A percentile compares a stretch with the other conserved stretches of the same genome.
phyloP scores from a whole-genome alignment of 257 asterid species.

The Ballota nigra region DNA sequence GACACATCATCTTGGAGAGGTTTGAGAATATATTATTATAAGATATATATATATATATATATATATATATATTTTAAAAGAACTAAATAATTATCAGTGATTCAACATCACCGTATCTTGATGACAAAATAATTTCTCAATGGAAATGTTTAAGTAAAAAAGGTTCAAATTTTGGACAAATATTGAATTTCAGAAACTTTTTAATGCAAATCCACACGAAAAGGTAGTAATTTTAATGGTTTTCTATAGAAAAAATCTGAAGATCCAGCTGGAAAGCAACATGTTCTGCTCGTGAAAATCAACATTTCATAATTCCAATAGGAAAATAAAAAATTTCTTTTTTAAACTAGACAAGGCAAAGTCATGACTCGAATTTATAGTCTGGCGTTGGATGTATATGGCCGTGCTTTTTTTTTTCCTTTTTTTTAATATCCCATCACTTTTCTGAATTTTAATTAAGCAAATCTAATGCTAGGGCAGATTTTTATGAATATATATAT shows the following conservation, averaged over 20 bases:
- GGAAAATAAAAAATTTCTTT: neutral
- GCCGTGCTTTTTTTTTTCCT: neutral
- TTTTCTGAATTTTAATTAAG: slow-evolving; percentile 13
- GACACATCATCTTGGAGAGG: no score
- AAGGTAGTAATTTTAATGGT: neutral
- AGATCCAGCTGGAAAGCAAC: slow-evolving; percentile 13
- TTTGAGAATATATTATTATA: no score
- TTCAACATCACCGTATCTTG: no score
- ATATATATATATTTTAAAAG: no score
- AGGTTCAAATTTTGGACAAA: neutral
- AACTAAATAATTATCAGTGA: no score
- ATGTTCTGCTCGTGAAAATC: neutral
- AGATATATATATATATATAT: no score
- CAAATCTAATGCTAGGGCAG: slow-evolving; percentile 12
- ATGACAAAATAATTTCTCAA: neutral
- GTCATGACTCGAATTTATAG: neutral
- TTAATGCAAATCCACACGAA: slow-evolving; percentile 16
- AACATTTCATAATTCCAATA: neutral
- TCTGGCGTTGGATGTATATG: neutral
- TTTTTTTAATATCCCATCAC: slow-evolving; percentile 9
- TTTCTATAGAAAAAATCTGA: neutral
- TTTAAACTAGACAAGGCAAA: neutral
- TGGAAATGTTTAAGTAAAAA: neutral
- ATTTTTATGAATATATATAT: neutral
- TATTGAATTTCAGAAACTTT: neutral